Percentiles rank a stretch among this genome's conserved stretches.
Evolutionary conservation across 768 basidiomycete species (phyloP).

Genomic region (Pholiota microspora): DNA sequence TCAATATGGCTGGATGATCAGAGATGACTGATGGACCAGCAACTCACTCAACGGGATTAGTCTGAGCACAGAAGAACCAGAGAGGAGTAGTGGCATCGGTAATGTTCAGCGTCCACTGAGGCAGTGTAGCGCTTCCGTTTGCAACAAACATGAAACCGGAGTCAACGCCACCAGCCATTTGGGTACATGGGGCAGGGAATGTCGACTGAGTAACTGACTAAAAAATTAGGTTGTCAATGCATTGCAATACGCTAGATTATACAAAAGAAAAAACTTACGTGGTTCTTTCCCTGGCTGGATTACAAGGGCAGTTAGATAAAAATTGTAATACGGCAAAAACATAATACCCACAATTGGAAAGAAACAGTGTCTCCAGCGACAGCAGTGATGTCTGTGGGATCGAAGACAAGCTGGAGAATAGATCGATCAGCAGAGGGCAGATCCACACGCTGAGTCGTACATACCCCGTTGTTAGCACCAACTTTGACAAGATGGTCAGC

Average conservation of each 20-base stretch:
- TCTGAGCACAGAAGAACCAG: slow-evolving; percentile 65
- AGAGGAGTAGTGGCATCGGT: slow-evolving; percentile 44
- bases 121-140: slow-evolving; percentile 30
- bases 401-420: slow-evolving; percentile 32
- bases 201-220: slow-evolving; percentile 62
- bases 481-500: slow-evolving; percentile 37
- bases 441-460: slow-evolving; percentile 1
- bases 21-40: not conserved
- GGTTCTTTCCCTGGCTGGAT: slow-evolving; percentile 41
- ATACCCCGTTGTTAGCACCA: slow-evolving; percentile 35
- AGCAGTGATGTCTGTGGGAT: slow-evolving; percentile 38
- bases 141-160: slow-evolving; percentile 49
- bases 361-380: slow-evolving; percentile 43
- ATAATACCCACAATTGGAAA: slow-evolving; percentile 54
- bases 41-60: slow-evolving; percentile 23
- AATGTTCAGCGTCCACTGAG: slow-evolving; percentile 46
- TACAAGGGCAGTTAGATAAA: not conserved
- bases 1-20: not conserved
- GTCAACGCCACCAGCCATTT: slow-evolving; percentile 38
- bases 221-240: not conserved
- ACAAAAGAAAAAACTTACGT: slow-evolving; percentile 26
- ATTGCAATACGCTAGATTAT: not conserved
- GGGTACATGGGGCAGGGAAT: slow-evolving; percentile 51
- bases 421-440: not conserved
- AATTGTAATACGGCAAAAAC: not conserved